Base-by-base conservation (phyloP, 768 basidiomycete genomes). In the Boletus reticulatus region DNA sequence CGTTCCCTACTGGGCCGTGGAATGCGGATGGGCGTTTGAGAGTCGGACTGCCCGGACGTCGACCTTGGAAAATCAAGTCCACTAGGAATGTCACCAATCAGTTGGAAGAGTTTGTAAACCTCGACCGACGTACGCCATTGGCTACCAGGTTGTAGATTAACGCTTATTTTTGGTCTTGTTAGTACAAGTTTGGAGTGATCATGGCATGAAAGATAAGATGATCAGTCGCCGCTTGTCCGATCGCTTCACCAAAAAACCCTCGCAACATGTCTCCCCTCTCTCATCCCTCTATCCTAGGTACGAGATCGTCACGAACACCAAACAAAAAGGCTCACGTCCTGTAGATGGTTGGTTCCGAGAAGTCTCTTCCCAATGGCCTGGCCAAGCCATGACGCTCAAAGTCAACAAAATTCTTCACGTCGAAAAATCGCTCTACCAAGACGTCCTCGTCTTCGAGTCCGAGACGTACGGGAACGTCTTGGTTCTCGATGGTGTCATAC, bases 391-490 rank as follows among this genome's bases (percentile, higher is more conserved):
- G 93, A 92, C 92, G 50, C 80, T 99, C 67, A 92, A 92, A 74
- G 95, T 98, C 78, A 89, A 89, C 75, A 89, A 90, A 78, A 90
- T 98, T 63, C 80, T 99, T 53, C 96, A 99, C 73, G 80, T 87
- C 62, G 97, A 98, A 75, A 88, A 89, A 75, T 95, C 92, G 2
- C 76, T 88, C 48, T 98, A 87, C 78, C 96, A 99, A 76, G 96
- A 98, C 68, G 94, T 99, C 50, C 87, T 99, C 52, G 94, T 99
- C 52, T 98, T 98, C 67, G 87, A 94, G 72, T 94, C 92, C 0
- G 93, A 92, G 76, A 92, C 94, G 1, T 96, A 89, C 68, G 96
- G 96, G n/a, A 98, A 98, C 66, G 94, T 98, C 44, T 82, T 99
- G 53, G 87, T 95, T 19, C 84, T 99, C 31, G 96, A 99, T 69